Evolutionary conservation across 768 basidiomycete genomes (phyloP), one percentile per base, ranked within the genome.

Genomic region (Tephrocybe sp.): DNA sequence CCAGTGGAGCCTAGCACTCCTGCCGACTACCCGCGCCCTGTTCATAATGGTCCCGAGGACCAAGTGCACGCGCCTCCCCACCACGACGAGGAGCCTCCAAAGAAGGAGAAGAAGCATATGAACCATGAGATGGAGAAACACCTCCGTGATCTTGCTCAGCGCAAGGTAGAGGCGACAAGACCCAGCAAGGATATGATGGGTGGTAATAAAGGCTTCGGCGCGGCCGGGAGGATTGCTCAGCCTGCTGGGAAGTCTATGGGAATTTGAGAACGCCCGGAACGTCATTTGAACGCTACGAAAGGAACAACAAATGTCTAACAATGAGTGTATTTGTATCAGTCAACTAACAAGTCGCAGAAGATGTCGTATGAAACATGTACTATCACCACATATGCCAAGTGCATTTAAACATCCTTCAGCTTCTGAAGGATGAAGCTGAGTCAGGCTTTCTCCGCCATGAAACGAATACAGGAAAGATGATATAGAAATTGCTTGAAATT

Each of bases 1-100:
- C 46, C 47, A 26, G 37, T 39, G 24, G 42, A 54, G 30, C 53
- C 61, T 25, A 39, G 60, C 13, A 48, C 32, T 27, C 55, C 51
- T 47, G 43, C 54, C 44, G 71, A 78, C 60, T 84, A 84, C 53
- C 83, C 83, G 8, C 72, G 83, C 24, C 83, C 82, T 11, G 69
- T 71, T n/a, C 40, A 66, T 34, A 71, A 25, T 5, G 64, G 62
- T 21, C 69, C 49, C 5, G 38, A 71, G 19, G 66, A 60, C 9
- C 65, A 64, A 1, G 62, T 60, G 9, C 68, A 68, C 1, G 54
- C 56, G 22, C 61, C 59, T 11, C 65, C 60, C 1, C 71, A 71
- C 31, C 69, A 74, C 39, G 74, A 80, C 43, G 77, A 76, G 31
- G 76, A 82, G 51, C 75, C 62, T 3, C 72, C 65, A 9, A 76